These are phyloP conservation scores for Oldenlandia corymbosa DNA, from an alignment of 257 asterid genomes.

Conservation along the genomic window DNA sequence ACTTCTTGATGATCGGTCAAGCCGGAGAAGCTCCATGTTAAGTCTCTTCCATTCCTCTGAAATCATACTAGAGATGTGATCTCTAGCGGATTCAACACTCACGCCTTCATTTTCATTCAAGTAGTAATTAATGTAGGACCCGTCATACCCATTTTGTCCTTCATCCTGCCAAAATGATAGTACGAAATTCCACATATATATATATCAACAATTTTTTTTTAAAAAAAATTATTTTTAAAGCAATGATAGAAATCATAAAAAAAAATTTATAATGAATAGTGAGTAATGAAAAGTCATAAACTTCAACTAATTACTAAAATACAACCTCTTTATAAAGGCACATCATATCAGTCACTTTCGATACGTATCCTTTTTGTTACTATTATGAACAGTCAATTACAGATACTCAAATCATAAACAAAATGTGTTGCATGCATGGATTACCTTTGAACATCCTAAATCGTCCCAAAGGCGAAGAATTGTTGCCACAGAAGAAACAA, in stretches of 20 bases:
- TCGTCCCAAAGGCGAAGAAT: constrained; percentile 43
- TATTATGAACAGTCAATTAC: neutral
- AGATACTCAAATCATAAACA: too few species aligned
- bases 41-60: constrained; percentile 32
- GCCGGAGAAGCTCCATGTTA: constrained; percentile 26
- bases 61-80: constrained; percentile 24
- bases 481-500: constrained; percentile 30
- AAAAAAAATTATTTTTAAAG: too few species aligned
- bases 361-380: too few species aligned
- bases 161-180: constrained; percentile 31
- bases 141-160: constrained; percentile 37
- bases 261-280: too few species aligned
- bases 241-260: too few species aligned
- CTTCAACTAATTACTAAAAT: too few species aligned
- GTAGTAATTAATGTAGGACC: constrained; percentile 37
- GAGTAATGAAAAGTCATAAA: too few species aligned
- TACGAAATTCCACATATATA: too few species aligned
- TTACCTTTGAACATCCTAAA: constrained; percentile 36
- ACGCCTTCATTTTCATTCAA: constrained; percentile 26
- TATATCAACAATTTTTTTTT: too few species aligned
- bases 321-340: too few species aligned
- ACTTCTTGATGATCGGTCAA: constrained; percentile 6
- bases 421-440: too few species aligned
- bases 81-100: constrained; percentile 22
- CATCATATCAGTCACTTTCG: too few species aligned